phyloP scores from a whole-genome alignment of 306 rosid species.

The Rosa chinensis region DNA sequence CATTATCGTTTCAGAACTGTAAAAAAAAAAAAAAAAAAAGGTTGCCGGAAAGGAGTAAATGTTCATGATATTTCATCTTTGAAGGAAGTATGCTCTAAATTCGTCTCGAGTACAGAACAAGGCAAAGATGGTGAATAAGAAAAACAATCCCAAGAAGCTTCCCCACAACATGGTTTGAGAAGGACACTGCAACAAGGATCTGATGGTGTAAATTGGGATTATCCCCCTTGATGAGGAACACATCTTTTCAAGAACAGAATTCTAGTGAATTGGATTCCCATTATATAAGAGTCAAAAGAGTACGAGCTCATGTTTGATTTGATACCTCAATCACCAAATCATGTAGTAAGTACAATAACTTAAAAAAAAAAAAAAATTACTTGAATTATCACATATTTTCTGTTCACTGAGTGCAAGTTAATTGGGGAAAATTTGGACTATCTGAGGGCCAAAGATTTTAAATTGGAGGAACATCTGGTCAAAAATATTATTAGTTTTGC shows the following conservation, averaged over 20 bases:
- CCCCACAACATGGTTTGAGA: too few relatives aligned
- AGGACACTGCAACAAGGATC: too few relatives aligned
- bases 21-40: too few relatives aligned
- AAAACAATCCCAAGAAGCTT: too few relatives aligned
- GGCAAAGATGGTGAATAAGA: too few relatives aligned
- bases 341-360: background rate
- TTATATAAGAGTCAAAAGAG: conserved; percentile 31
- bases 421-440: background rate
- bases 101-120: too few relatives aligned
- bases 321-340: conserved; percentile 28
- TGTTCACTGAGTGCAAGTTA: background rate
- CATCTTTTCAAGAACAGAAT: conserved; percentile 38
- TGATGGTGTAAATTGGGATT: too few relatives aligned
- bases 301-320: conserved; percentile 31
- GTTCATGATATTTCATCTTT: too few relatives aligned
- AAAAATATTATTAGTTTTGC: conserved; percentile 9
- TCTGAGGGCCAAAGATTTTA: background rate
- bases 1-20: too few relatives aligned
- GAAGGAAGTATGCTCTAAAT: too few relatives aligned
- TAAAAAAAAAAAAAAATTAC: background rate
- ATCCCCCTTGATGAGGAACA: background rate
- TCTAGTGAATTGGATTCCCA: conserved; percentile 47
- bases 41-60: too few relatives aligned
- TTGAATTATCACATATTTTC: background rate
- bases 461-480: conserved; percentile 13